Conservation (phyloP, 2,329 filamentous ascomycete species). For the Penicillium nordicum region DNA sequence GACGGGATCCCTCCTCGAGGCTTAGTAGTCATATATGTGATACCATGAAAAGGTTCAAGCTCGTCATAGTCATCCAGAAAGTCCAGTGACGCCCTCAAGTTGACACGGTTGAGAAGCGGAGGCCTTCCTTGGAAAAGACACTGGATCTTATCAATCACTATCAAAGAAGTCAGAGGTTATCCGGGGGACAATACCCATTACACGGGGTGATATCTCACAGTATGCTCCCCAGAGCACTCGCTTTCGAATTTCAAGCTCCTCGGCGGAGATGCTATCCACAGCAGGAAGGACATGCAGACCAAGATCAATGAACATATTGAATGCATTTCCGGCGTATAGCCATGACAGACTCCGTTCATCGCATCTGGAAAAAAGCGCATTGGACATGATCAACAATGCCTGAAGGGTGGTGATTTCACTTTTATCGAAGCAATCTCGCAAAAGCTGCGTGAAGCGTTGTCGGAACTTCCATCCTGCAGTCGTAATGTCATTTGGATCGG, state of each 20-base stretch:
- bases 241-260: conserved; percentile 46
- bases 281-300: conserved; percentile 47
- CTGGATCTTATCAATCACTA: conserved; percentile 51
- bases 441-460: conserved; percentile 46
- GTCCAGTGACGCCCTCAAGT: conserved; percentile 47
- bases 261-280: conserved; percentile 40
- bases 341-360: conserved; percentile 53
- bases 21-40: conserved; percentile 30
- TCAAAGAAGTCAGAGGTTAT: neutral
- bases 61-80: conserved; percentile 38
- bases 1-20: conserved; percentile 14
- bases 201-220: conserved; percentile 7
- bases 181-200: neutral
- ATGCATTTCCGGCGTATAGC: conserved; percentile 53
- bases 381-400: conserved; percentile 52
- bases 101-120: conserved; percentile 43
- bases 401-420: conserved; percentile 55
- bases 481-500: conserved; percentile 45
- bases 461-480: conserved; percentile 52
- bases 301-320: conserved; percentile 53
- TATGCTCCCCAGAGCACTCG: conserved; percentile 50
- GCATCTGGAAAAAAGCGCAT: conserved; percentile 50
- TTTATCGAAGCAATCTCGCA: conserved; percentile 47
- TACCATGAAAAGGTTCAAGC: conserved; percentile 49
- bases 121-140: conserved; percentile 54